Base-by-base conservation (phyloP, 345 rosid genomes). In the Tarenaya hassleriana region DNA sequence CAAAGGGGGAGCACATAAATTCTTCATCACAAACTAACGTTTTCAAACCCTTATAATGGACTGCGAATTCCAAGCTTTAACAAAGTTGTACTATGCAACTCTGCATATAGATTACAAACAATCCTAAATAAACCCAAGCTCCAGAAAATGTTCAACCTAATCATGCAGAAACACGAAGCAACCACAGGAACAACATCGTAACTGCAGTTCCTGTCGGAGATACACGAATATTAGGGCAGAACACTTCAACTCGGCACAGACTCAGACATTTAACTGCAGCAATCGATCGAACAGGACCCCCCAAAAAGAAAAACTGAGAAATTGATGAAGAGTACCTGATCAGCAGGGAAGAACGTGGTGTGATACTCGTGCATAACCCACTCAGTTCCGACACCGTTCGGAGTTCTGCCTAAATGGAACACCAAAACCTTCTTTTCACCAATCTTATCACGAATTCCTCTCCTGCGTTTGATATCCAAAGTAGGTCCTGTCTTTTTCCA, bases 401-500 rank as follows among this genome's bases (percentile, higher is more conserved):
- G 44, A 17, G 8, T 18, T 12, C 61, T 53, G 17, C 58, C 56
- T 1, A 1, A n/a, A 8, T 74, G 29, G 60, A 77, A 82, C 55
- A 73, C 66, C 37, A 82, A 41, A 38, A 69, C 60, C 67, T 47
- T 75, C 64, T 55, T 82, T 12, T 38, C 53, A 15, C 89, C 85
- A 10, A 78, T 70, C 10, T 15, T 50, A 1, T 7, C 7, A 0
- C 39, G 27, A 1, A 33, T 29, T 2, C 46, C 56, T 1, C 16
- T 53, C 47, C 49, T 55, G 1, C 33, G 37, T 10, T 4, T 62
- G 57, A 79, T 43, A 0, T 0, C 1, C n/a, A 71, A 64, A 15
- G 62, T 53, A 9, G 33, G 20, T 3, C 86, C 74, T 0, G 86
- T 79, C 19, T 52, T 63, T 55, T 83, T 83, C 86, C 86, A 83